These are phyloP conservation scores for Russula sp. DNA, from an alignment of 768 basidiomycete genomes.

Conservation along the genomic window DNA sequence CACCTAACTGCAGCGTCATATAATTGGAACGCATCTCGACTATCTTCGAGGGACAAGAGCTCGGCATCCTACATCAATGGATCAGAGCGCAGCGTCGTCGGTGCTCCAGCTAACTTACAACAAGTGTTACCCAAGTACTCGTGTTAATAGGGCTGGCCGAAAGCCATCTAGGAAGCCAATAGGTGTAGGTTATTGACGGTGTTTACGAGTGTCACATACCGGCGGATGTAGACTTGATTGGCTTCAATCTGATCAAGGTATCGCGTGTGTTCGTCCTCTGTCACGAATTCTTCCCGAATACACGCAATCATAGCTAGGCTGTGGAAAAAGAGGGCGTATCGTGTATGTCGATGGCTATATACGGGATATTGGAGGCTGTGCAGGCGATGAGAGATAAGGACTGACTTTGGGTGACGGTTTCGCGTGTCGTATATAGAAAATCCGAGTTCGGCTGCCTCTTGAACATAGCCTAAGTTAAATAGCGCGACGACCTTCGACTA, in stretches of 20 bases:
- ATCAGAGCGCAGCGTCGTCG: background rate
- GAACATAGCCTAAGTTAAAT: constrained; percentile 51
- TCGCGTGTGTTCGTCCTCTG: constrained; percentile 29
- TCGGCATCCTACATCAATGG: constrained; percentile 55
- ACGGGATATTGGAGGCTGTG: constrained; percentile 1
- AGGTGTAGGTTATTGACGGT: background rate
- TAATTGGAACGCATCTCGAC: constrained; percentile 52
- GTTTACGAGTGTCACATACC: constrained; percentile 31
- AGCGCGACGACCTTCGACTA: constrained; percentile 47
- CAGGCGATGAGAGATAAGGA: background rate
- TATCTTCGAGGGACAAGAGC: constrained; percentile 49
- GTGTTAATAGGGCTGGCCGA: constrained; percentile 64
- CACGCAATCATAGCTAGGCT: constrained; percentile 58
- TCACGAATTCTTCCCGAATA: constrained; percentile 39
- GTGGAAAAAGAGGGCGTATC: constrained; percentile 64
- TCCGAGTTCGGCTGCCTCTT: constrained; percentile 55
- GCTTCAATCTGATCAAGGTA: constrained; percentile 51
- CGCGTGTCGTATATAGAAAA: constrained; percentile 55
- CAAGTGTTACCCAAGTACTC: constrained; percentile 59
- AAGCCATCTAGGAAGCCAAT: constrained; percentile 45
- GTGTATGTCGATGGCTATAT: constrained; percentile 56
- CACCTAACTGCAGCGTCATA: constrained; percentile 66
- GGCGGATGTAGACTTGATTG: constrained; percentile 56
- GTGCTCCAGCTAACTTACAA: constrained; percentile 36
- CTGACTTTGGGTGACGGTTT: constrained; percentile 57